Evolutionary conservation across 352 stramenopile genomes (phyloP).

Genomic region (Globisporangium cylindrosporum): DNA sequence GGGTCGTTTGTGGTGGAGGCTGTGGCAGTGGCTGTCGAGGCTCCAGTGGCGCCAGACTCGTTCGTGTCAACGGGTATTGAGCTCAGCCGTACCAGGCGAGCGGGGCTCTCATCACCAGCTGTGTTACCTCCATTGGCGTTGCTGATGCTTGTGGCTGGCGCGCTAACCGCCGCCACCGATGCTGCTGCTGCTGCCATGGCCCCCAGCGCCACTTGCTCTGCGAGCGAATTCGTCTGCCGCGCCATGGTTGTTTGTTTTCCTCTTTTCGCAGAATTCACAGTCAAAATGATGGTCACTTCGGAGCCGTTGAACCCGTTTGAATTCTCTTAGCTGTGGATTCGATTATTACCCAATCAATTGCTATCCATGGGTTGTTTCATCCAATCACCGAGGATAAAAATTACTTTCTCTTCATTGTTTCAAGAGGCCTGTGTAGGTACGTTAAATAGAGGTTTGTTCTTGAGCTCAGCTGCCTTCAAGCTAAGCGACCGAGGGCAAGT

Average conservation of each 20-base stretch:
- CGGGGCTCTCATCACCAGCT: slow-evolving; percentile 25
- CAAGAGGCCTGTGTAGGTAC: background rate
- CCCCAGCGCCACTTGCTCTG: slow-evolving; percentile 20
- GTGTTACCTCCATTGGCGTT: slow-evolving; percentile 1
- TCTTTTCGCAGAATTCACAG: background rate
- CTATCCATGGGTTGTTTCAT: background rate
- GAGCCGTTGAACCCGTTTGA: background rate
- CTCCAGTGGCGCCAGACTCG: background rate
- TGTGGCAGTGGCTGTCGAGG: slow-evolving; percentile 7
- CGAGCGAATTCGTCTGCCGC: slow-evolving; percentile 16
- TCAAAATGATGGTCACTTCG: background rate
- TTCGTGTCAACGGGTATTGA: slow-evolving; percentile 28
- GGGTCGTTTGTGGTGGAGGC: slow-evolving; percentile 18
- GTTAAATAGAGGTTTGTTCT: slow-evolving; percentile 10
- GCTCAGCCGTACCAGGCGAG: slow-evolving; percentile 54
- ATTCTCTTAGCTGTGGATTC: background rate
- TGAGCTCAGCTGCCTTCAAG: background rate
- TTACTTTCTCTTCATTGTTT: background rate
- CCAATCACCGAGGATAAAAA: background rate
- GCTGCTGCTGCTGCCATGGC: slow-evolving; percentile 16
- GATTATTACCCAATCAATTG: slow-evolving; percentile 9
- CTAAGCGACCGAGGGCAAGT: background rate
- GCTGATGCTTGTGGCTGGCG: background rate
- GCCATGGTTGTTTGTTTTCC: slow-evolving; percentile 17
- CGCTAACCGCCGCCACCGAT: background rate